Percentiles rank a stretch among this genome's conserved stretches.
Conservation (phyloP, 106 monocot genomes). For the Xerophyta viscosa region DNA sequence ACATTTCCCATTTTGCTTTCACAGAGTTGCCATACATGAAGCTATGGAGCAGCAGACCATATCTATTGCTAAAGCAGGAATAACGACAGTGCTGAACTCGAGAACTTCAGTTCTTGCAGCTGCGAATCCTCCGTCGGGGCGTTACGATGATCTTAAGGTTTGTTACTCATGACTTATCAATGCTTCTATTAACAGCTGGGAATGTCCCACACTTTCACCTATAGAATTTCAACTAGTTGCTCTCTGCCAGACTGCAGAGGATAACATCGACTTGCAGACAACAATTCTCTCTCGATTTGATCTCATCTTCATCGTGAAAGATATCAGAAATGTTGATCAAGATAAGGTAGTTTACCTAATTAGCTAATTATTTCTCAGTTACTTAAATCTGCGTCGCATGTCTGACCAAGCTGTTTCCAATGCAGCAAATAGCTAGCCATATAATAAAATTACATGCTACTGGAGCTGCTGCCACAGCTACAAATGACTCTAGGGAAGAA, state of each 20-base stretch:
- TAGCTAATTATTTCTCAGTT: no score
- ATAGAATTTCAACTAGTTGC: background rate
- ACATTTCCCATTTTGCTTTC: background rate
- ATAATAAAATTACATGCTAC: conserved; percentile 97
- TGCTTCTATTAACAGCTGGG: no score
- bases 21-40: conserved; percentile 97
- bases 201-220: no score
- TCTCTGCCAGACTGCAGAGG: conserved; percentile 80
- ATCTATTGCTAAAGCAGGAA: conserved; percentile 98
- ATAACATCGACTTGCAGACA: conserved; percentile 99
- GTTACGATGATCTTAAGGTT: conserved; percentile 98
- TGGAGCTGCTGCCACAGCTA: conserved; percentile 68
- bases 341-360: conserved; percentile 58
- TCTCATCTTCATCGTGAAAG: conserved; percentile 97
- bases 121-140: conserved; percentile 97
- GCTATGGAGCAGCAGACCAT: conserved; percentile 99
- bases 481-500: conserved; percentile 46
- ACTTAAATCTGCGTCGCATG: no score
- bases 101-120: conserved; percentile 98
- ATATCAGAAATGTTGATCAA: conserved; percentile 73
- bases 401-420: background rate
- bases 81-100: conserved; percentile 94
- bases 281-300: conserved; percentile 99
- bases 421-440: conserved; percentile 82
- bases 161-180: conserved; percentile 3